Evolutionary conservation across 208 protist species (phyloP), one percentile per base, ranked within the genome.

Genomic region (Trypanosoma scelopori): DNA sequence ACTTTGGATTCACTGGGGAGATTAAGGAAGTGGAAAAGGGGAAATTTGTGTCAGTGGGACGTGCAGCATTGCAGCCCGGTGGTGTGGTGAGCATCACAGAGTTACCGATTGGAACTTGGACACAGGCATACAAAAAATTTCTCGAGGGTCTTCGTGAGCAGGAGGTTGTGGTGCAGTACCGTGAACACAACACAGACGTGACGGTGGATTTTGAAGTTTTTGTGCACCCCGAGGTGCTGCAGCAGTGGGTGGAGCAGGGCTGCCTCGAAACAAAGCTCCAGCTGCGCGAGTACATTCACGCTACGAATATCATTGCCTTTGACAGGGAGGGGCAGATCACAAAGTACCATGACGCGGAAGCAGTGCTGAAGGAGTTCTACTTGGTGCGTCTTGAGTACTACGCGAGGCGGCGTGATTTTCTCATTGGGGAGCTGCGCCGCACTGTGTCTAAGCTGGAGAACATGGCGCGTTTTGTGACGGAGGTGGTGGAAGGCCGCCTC

Each of bases 261-360:
- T 86, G 87, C 27, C 69, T 99, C 30, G 78, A 92, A 61, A 93
- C 99, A 55, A 76, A 82, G 59, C 85, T 99, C 51, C 95, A 98
- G 72, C 84, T 99, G 41, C 69, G 61, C 16, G 70, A 84, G 45
- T 92, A 82, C 32, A 79, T 99, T 47, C 84, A 90, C 50, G 87
- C 86, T 1, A 96, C 92, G 27, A 99, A 99, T 83, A 99, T 99
- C 85, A 93, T 98, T 49, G 84, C 98, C 25, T 99, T 99, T 76
- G 94, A 99, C 74, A 72, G 79, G 35, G 75, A 99, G 13, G 93
- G 92, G 5, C 78, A 93, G 51, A 97, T 99, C 53, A 94, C 78
- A 20, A 96, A 98, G 73, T 99, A 99, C 69, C 72, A 65, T 16
- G 89, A 95, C 57, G 87, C 91, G 35, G 81, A 92, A 51, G 82